Evolutionary conservation across 257 asterid species (phyloP).

Genomic region (Plantago major): DNA sequence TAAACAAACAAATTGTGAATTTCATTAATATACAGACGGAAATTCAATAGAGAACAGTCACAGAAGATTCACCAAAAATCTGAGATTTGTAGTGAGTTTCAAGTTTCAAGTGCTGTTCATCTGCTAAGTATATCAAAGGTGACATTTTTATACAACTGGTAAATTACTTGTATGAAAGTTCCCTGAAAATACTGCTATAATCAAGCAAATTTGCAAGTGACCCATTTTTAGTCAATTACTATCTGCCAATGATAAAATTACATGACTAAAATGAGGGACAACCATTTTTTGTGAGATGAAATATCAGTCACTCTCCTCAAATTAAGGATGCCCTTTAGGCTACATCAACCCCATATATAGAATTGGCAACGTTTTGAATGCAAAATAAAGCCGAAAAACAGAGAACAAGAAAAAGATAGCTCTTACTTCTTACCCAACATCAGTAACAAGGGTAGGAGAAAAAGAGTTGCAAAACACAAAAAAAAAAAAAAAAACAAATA

Average conservation of each 20-base stretch:
- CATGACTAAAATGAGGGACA: constrained; percentile 16
- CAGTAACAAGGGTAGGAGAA: constrained; percentile 34
- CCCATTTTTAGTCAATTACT: not conserved
- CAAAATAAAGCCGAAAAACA: constrained; percentile 1
- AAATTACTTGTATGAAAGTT: not conserved
- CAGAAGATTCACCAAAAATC: no score
- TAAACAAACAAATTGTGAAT: no score
- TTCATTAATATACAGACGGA: no score
- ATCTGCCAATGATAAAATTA: constrained; percentile 1
- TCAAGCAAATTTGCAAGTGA: not conserved
- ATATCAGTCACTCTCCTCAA: constrained; percentile 5
- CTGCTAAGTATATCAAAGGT: no score
- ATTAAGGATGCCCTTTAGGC: constrained; percentile 11
- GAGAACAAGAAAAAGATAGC: constrained; percentile 19
- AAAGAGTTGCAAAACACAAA: not conserved
- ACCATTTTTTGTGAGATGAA: not conserved
- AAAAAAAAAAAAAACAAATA: no score
- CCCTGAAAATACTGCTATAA: not conserved
- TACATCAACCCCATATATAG: constrained; percentile 13
- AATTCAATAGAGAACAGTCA: no score
- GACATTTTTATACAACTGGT: no score
- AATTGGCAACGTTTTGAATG: constrained; percentile 8
- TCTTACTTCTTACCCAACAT: constrained; percentile 31
- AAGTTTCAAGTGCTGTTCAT: no score
- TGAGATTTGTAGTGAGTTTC: no score